Percentiles rank a stretch among this genome's conserved stretches.
phyloP scores from a whole-genome alignment of 1,284 basidiomycete genomes.

The Sporisorium exsertum region DNA sequence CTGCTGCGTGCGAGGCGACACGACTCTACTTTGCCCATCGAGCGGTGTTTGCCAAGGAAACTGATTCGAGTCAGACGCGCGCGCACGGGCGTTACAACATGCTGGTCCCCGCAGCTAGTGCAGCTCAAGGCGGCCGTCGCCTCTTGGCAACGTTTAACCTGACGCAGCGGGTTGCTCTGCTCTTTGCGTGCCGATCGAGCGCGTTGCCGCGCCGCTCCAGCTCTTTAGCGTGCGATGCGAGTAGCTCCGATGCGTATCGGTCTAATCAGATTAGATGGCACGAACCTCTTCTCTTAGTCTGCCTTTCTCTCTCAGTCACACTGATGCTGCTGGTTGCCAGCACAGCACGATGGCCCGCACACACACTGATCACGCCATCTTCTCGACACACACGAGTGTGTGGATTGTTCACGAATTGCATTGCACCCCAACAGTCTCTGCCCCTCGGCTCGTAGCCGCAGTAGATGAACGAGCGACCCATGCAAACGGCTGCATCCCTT shows the following conservation, averaged over 20 bases:
- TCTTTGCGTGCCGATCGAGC: too few species aligned
- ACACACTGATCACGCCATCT: not conserved
- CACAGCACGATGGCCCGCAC: not conserved
- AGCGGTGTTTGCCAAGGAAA: not conserved
- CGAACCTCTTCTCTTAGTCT: too few species aligned
- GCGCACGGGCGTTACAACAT: too few species aligned
- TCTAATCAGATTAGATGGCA: not conserved
- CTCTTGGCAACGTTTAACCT: too few species aligned
- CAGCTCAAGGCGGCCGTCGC: too few species aligned
- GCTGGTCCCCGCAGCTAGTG: too few species aligned
- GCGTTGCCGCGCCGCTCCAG: too few species aligned
- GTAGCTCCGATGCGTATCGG: not conserved
- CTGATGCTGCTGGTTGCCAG: not conserved
- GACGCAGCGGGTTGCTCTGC: too few species aligned
- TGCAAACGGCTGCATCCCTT: not conserved
- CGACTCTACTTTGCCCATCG: too few species aligned
- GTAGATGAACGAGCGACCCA: conserved; percentile 20
- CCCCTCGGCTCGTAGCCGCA: not conserved
- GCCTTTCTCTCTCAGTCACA: too few species aligned
- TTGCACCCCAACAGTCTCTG: not conserved
- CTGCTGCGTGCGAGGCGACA: too few species aligned
- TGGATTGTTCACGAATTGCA: not conserved
- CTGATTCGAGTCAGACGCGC: conserved; percentile 1
- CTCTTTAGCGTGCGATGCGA: too few species aligned
- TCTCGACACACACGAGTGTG: not conserved